A percentile compares a stretch with the other conserved stretches of the same genome.
Conservation (phyloP, 495 filamentous ascomycete species). For the Neurospora sp. region DNA sequence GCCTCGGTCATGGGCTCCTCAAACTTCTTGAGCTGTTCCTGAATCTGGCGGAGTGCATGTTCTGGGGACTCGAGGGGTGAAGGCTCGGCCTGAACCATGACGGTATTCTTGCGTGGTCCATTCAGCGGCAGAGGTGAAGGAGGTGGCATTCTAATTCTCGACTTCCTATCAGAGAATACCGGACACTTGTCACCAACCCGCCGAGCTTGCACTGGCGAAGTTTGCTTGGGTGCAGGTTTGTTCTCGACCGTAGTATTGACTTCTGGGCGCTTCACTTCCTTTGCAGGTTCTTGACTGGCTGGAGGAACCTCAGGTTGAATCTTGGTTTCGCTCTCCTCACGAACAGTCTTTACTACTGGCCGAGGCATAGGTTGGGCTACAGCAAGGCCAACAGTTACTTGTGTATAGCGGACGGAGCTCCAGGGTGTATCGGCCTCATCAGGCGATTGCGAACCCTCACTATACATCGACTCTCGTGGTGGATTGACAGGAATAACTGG, state of each 20-base stretch:
- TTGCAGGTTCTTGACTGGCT: neutral
- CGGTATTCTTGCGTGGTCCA: conserved; percentile 18
- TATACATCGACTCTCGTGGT: neutral
- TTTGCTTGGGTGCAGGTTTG: conserved; percentile 3
- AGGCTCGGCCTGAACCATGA: conserved; percentile 30
- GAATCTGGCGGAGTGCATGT: conserved; percentile 37
- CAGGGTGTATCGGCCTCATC: conserved; percentile 30
- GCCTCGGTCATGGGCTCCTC: conserved; percentile 22
- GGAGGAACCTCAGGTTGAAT: neutral
- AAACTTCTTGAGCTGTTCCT: conserved; percentile 38
- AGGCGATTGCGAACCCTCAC: neutral
- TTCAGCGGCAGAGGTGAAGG: conserved; percentile 39
- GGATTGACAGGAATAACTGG: conserved; percentile 17
- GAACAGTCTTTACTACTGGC: neutral
- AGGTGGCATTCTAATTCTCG: conserved; percentile 33
- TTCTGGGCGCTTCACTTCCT: neutral
- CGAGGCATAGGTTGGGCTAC: conserved; percentile 2
- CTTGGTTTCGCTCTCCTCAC: neutral
- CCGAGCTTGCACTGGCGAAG: conserved; percentile 33
- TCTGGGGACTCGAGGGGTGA: conserved; percentile 41
- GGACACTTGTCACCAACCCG: conserved; percentile 44
- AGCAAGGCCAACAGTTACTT: conserved; percentile 24
- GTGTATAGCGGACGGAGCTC: conserved; percentile 33
- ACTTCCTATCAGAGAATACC: conserved; percentile 39
- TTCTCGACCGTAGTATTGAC: neutral